A percentile compares a stretch with the other conserved stretches of the same genome.
Conservation (phyloP, 495 filamentous ascomycete species). For the Thermothielavioides terrestris region DNA sequence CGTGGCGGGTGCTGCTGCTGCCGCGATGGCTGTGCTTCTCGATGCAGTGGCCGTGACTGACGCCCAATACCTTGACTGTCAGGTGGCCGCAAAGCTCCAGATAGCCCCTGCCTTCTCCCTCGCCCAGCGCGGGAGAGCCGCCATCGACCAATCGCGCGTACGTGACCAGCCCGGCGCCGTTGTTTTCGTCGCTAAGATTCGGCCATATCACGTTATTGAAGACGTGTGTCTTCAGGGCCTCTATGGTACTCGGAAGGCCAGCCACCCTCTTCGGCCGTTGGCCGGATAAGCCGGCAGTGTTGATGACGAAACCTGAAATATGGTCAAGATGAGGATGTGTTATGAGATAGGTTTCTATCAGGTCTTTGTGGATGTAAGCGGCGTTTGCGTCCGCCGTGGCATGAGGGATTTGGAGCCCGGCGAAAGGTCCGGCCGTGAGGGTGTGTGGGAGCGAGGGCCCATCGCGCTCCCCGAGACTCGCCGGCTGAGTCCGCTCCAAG, state of each 20-base stretch:
- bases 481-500: slow-evolving; percentile 43
- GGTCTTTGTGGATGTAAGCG: slow-evolving; percentile 60
- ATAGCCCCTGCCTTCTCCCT: slow-evolving; percentile 68
- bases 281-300: slow-evolving; percentile 74
- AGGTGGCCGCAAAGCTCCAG: slow-evolving; percentile 78
- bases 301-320: slow-evolving; percentile 81
- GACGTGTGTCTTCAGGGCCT: slow-evolving; percentile 83
- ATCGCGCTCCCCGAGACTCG: slow-evolving; percentile 34
- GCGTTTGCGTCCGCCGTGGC: slow-evolving; percentile 64
- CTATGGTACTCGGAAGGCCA: slow-evolving; percentile 74
- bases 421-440: slow-evolving; percentile 54
- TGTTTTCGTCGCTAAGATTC: slow-evolving; percentile 92
- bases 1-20: slow-evolving; percentile 30
- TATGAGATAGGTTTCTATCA: slow-evolving; percentile 81
- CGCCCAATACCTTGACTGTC: slow-evolving; percentile 62
- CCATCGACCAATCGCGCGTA: slow-evolving; percentile 83
- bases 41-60: slow-evolving; percentile 84
- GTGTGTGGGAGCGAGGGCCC: slow-evolving; percentile 26
- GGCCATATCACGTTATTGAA: slow-evolving; percentile 99
- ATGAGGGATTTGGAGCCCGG: slow-evolving; percentile 58
- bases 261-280: slow-evolving; percentile 71
- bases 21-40: slow-evolving; percentile 58
- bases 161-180: slow-evolving; percentile 82
- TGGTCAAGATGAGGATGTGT: slow-evolving; percentile 95
- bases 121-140: slow-evolving; percentile 71